Conservation (phyloP, 441 rosid species). For the Cnidoscolus chayamansa region DNA sequence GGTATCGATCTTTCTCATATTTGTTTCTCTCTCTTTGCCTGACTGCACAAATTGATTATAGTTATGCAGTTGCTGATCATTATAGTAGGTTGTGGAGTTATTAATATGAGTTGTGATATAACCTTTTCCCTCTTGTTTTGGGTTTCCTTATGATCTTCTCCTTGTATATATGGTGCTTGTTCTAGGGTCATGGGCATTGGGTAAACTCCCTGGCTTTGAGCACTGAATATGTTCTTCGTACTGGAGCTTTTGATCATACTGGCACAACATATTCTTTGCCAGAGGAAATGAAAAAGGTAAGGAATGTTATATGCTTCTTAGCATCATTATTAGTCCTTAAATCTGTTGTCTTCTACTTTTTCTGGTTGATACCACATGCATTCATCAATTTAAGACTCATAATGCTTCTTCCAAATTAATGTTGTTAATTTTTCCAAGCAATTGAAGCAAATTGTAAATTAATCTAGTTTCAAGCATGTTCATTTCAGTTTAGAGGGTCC, state of each 20-base stretch:
- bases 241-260: constrained; percentile 96
- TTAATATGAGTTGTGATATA: background rate
- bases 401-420: too few relatives aligned
- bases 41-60: background rate
- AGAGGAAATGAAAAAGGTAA: constrained; percentile 88
- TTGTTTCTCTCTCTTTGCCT: background rate
- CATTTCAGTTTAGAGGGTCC: too few relatives aligned
- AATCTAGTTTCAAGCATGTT: too few relatives aligned
- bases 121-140: background rate
- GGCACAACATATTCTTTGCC: constrained; percentile 76
- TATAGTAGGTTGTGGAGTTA: background rate
- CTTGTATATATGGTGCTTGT: constrained; percentile 15
- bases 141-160: constrained; percentile 4
- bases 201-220: constrained; percentile 94
- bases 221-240: constrained; percentile 92
- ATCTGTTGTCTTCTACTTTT: background rate
- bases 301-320: background rate
- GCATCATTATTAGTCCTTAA: background rate
- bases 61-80: background rate
- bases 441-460: too few relatives aligned
- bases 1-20: background rate
- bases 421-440: background rate
- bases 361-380: background rate
- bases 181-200: constrained; percentile 98
- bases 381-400: background rate